phyloP scores from a whole-genome alignment of 1,139 yeast species.

The Kluyveromyces sp. region DNA sequence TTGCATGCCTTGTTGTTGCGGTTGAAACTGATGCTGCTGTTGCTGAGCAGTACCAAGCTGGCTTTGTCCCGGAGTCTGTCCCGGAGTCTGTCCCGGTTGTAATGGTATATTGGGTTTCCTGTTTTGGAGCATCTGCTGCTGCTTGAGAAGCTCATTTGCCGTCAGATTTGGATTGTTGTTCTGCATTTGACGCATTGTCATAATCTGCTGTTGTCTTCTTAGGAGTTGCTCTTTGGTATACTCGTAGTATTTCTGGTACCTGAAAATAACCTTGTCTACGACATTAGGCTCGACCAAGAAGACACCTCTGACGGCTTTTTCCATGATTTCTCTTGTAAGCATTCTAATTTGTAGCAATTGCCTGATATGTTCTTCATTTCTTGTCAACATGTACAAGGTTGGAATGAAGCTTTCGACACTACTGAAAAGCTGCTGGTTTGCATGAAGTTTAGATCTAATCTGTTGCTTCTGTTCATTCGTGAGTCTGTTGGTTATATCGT shows the following conservation, averaged over 20 bases:
- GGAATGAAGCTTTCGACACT: constrained; percentile 73
- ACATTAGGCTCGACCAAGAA: constrained; percentile 64
- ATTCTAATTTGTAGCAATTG: constrained; percentile 70
- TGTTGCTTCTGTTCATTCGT: constrained; percentile 57
- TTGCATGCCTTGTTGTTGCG: constrained; percentile 9
- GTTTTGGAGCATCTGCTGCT: constrained; percentile 22
- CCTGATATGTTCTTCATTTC: constrained; percentile 67
- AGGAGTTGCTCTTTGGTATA: constrained; percentile 54
- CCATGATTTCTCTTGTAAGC: constrained; percentile 71
- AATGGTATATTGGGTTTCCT: constrained; percentile 24
- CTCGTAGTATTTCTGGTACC: constrained; percentile 67
- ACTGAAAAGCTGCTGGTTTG: constrained; percentile 56
- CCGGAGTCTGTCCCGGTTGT: constrained; percentile 20
- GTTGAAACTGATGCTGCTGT: constrained; percentile 16
- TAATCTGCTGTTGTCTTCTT: constrained; percentile 35
- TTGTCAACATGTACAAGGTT: constrained; percentile 65
- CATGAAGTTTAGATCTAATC: constrained; percentile 52
- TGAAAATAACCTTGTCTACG: constrained; percentile 60
- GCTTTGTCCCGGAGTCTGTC: constrained; percentile 17
- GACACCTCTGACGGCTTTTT: constrained; percentile 52
- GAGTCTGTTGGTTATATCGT: constrained; percentile 56
- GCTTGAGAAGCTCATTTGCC: constrained; percentile 12
- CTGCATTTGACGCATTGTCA: constrained; percentile 26
- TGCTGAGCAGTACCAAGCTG: constrained; percentile 23
- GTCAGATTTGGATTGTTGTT: constrained; percentile 4